Evolutionary conservation across 2,329 filamentous ascomycete genomes (phyloP), one percentile per base, ranked within the genome.

Genomic region (Grosmannia serpens): DNA sequence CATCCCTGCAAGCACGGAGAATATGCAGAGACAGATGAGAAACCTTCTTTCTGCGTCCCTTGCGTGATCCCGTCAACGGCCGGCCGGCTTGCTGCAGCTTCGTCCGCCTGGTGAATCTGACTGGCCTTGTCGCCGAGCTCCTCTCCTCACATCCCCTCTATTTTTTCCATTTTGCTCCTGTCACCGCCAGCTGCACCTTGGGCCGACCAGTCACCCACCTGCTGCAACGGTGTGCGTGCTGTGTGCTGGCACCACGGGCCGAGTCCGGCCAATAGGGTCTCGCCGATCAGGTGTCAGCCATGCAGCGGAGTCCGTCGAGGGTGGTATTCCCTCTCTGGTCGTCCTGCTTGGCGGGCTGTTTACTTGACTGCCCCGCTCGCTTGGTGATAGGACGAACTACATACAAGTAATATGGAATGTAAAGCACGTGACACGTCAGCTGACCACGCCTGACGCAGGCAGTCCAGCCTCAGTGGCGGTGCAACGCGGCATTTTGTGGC

Each of bases 401-500:
- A 13, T n/a, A n/a, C n/a, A 13, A 35, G 33, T 35, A 41, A 13
- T 9, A 38, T 38, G 6, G 31, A 38, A 3, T 38, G 13, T 15
- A 31, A 9, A 13, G 41, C 41, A 44, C 41, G n/a, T 44, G 41
- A 44, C 41, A 2, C n/a, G 41, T 44, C 41, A 44, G 41, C 41
- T 44, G 41, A 44, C 8, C 31, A n/a, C 8, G 20, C n/a, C 17
- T 8, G 17, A n/a, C 20, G 15, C 13, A 13, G 4, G 33, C 22
- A n/a, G 29, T 17, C 15, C 51, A 53, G 56, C 50, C 57, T 49
- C 54, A 38, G 57, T 54, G 53, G 53, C 58, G 33, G 54, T 56
- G 49, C 29, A 31, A 61, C 60, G 63, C 59, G 63, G 60, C 58
- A 63, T 64, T 64, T 64, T 58, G 58, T 62, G 59, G 62, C 54